phyloP scores from a whole-genome alignment of 2,329 filamentous ascomycete genomes.

The Hypoxylon sp. region DNA sequence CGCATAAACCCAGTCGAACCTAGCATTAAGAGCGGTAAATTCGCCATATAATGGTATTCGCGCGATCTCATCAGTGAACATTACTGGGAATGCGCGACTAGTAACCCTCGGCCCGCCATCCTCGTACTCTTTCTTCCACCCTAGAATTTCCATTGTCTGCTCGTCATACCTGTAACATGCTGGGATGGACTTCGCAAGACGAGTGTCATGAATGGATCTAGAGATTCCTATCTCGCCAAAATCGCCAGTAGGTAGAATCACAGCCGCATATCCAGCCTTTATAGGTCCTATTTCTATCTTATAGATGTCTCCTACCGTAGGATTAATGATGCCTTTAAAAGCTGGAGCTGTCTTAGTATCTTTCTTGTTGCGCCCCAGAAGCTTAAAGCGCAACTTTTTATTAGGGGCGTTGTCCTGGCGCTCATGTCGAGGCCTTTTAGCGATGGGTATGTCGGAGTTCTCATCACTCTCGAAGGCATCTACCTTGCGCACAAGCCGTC shows the following conservation, averaged over 20 bases:
- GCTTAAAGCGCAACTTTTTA: neutral
- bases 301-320: slow-evolving; percentile 16
- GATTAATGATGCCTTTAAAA: slow-evolving; percentile 15
- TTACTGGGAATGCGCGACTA: slow-evolving; percentile 19
- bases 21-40: neutral
- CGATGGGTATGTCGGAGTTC: neutral
- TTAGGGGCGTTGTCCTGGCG: neutral
- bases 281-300: neutral
- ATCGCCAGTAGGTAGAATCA: slow-evolving; percentile 19
- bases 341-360: neutral
- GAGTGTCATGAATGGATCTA: slow-evolving; percentile 11
- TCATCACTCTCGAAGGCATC: neutral
- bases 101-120: slow-evolving; percentile 17
- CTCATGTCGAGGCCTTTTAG: slow-evolving; percentile 1
- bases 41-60: neutral
- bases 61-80: neutral
- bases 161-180: slow-evolving; percentile 17
- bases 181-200: slow-evolving; percentile 4
- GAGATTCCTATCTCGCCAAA: slow-evolving; percentile 23
- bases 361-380: neutral
- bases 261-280: slow-evolving; percentile 7
- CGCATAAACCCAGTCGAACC: slow-evolving; percentile 18
- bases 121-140: slow-evolving; percentile 24
- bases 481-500: neutral
- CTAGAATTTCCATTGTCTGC: neutral